phyloP scores from a whole-genome alignment of 169 alveolate genomes.

The Besnoitia besnoiti region DNA sequence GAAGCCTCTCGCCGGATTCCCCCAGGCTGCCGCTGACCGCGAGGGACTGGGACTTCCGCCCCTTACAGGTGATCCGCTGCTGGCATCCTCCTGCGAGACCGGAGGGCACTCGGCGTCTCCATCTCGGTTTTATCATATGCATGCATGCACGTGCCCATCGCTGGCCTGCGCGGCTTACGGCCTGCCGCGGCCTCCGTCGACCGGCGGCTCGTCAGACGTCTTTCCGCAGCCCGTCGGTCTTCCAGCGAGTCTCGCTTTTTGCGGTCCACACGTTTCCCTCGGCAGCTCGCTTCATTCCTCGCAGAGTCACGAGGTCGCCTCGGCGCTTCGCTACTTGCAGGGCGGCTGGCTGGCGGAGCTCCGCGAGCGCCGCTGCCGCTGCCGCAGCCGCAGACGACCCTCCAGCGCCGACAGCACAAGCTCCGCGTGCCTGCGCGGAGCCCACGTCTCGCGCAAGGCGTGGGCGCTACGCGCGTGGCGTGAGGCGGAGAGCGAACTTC shows the following conservation, averaged over 20 bases:
- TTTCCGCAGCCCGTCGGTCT: background rate
- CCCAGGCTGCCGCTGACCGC: too few relatives aligned
- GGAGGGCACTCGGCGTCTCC: too few relatives aligned
- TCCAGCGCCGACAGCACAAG: background rate
- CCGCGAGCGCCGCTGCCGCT: background rate
- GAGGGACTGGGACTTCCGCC: too few relatives aligned
- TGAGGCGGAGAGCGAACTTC: too few relatives aligned
- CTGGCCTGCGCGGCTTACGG: background rate
- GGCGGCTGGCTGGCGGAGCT: background rate
- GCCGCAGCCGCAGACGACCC: background rate
- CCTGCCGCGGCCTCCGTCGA: background rate
- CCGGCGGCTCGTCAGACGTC: background rate
- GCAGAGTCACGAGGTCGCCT: background rate
- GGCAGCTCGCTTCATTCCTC: background rate
- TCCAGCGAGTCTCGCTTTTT: background rate
- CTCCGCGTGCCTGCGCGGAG: too few relatives aligned
- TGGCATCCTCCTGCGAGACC: too few relatives aligned
- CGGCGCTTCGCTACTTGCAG: background rate
- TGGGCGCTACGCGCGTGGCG: too few relatives aligned
- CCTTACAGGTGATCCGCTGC: too few relatives aligned
- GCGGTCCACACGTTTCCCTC: background rate
- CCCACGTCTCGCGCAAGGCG: too few relatives aligned
- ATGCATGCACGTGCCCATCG: background rate
- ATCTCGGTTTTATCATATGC: too few relatives aligned
- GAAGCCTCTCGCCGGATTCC: too few relatives aligned